Percentiles rank a stretch among this genome's conserved stretches.
Evolutionary conservation across 345 rosid species (phyloP).

Genomic region (Acer negundo): DNA sequence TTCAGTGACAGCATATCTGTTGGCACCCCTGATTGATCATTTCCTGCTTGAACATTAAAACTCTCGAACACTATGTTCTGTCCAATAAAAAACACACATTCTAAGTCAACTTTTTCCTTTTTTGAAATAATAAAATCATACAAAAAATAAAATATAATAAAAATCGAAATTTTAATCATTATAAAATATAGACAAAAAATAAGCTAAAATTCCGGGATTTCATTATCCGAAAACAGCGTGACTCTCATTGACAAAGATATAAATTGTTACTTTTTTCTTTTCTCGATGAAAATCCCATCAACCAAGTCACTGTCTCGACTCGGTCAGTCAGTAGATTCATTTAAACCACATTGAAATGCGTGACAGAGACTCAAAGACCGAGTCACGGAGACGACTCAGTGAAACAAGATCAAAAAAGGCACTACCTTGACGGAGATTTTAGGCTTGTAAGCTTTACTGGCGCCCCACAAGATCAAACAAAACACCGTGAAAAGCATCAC

Average conservation of each 20-base stretch:
- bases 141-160: not conserved
- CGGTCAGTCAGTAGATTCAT: not conserved
- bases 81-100: slow-evolving; percentile 3
- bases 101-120: slow-evolving; percentile 2
- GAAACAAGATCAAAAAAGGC: slow-evolving; percentile 5
- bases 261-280: not conserved
- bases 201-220: slow-evolving; percentile 21
- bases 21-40: slow-evolving; percentile 75
- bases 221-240: not conserved
- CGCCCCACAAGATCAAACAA: slow-evolving; percentile 82
- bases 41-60: slow-evolving; percentile 88
- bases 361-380: not conserved
- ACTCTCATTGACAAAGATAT: not conserved
- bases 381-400: slow-evolving; percentile 22
- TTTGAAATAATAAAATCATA: not conserved
- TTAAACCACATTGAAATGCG: not conserved
- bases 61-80: slow-evolving; percentile 84
- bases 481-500: slow-evolving; percentile 58
- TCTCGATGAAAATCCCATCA: not conserved
- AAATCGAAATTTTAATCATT: not conserved
- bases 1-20: slow-evolving; percentile 93
- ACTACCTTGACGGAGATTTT: slow-evolving; percentile 67
- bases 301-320: slow-evolving; percentile 11
- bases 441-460: slow-evolving; percentile 77
- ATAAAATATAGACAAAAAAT: not conserved